Base-by-base conservation (phyloP, 345 rosid genomes). In the Excoecaria cochinchinensis region DNA sequence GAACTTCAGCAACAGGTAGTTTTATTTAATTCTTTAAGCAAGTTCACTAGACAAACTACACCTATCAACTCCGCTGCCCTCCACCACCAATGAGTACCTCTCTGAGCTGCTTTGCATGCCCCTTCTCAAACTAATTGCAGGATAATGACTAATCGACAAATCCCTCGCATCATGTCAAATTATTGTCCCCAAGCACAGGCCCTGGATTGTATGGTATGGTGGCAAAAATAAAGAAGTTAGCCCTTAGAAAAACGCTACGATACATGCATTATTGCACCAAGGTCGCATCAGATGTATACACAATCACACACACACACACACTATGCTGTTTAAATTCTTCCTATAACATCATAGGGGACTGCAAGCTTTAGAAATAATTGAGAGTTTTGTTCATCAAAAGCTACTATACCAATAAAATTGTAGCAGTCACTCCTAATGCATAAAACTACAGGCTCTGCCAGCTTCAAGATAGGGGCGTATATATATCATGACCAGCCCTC, bases 161-260 rank as follows among this genome's bases (percentile, higher is more conserved):
- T 31, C 15, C 44, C 55, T 60, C 78, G 42, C 73, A 44, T 71
- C 36, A 8, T 21, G 61, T 70, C 25, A 70, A 46, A 15, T 84
- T 84, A 87, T 76, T 84, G 89, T 76, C 86, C 89, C 91, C 88
- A 88, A 48, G 87, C 83, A 82, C 84, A 88, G 74, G 88, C 88
- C 91, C 91, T 83, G 39, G 3, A 61, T 52, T 62, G 78, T 48
- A 55, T 40, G 19, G 22, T 5, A 70, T 11, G 24, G 59, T 55
- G 67, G 36, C 31, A 74, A 25, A 59, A 24, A 67, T 21, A 38
- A n/a, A 70, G 15, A 62, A 36, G 42, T 16, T 8, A 62, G 31
- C 24, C 69, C 71, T 66, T 13, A 76, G 19, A 48, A 55, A 70
- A 57, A 50, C 70, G 60, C 55, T 44, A 22, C 12, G 65, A 68